A percentile compares a stretch with the other conserved stretches of the same genome.
Evolutionary conservation across 148 eudicot species (phyloP).

Genomic region (Camellia sinensis): DNA sequence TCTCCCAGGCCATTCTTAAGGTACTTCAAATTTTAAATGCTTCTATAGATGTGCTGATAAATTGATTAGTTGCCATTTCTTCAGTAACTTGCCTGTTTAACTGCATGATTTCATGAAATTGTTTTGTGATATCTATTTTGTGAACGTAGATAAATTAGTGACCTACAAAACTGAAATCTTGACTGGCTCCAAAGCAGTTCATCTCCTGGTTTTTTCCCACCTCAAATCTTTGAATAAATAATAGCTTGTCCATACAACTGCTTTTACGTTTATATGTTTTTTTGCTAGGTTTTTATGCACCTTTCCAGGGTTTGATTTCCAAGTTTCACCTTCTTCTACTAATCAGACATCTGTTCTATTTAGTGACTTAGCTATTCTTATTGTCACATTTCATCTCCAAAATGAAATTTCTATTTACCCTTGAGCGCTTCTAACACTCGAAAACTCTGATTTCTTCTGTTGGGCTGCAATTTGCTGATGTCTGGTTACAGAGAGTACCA

Average conservation of each 20-base stretch:
- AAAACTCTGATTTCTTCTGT: background rate
- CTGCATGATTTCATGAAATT: too few species aligned
- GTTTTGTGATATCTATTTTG: background rate
- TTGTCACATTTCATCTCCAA: background rate
- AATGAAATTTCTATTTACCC: background rate
- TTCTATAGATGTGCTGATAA: background rate
- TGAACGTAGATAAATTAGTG: background rate
- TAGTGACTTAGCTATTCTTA: background rate
- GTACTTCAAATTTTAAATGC: constrained; percentile 20
- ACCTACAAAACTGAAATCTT: background rate
- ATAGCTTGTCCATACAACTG: background rate
- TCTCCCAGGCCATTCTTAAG: constrained; percentile 56
- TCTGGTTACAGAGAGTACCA: background rate
- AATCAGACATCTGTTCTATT: background rate
- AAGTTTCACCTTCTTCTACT: background rate
- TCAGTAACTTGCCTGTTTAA: background rate
- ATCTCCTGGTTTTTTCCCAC: background rate
- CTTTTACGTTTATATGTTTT: background rate
- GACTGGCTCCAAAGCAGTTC: constrained; percentile 4
- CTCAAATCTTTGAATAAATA: background rate
- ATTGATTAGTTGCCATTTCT: background rate
- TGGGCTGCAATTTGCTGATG: background rate
- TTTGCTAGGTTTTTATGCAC: background rate
- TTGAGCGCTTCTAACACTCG: background rate
- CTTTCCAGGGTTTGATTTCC: background rate